Conservation (phyloP, 192 early-diverging fungal genomes). For the Backusella luteola region DNA sequence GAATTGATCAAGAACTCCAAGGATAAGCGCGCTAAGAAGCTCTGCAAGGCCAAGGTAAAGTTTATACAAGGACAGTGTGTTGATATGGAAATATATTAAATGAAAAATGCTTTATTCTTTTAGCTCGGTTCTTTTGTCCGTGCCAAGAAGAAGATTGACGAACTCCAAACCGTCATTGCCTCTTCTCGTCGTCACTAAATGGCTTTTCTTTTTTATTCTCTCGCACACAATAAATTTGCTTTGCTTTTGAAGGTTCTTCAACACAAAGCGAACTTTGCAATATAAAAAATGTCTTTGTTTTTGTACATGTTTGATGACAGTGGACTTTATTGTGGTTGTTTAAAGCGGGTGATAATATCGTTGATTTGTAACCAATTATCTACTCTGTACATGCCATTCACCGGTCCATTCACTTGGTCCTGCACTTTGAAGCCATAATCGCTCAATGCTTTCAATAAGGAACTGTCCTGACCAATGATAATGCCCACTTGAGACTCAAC, state of each 20-base stretch:
- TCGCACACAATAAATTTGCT: not conserved
- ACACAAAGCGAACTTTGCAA: not conserved
- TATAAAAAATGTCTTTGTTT: not conserved
- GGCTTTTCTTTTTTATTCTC: not conserved
- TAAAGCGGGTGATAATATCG: not conserved
- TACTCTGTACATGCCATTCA: not conserved
- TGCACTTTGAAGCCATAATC: not conserved
- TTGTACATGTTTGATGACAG: too few species aligned
- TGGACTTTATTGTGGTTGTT: not conserved
- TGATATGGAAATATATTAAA: not conserved
- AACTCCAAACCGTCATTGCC: constrained; percentile 90
- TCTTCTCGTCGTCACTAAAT: constrained; percentile 77
- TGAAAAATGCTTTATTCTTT: not conserved
- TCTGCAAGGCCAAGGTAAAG: constrained; percentile 91
- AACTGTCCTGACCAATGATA: constrained; percentile 14
- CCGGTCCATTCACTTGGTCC: not conserved
- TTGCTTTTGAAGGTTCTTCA: not conserved
- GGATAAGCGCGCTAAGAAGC: constrained; percentile 99
- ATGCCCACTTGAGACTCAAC: constrained; percentile 19
- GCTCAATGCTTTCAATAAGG: constrained; percentile 5
- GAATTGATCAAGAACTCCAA: constrained; percentile 99
- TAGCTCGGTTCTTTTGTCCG: constrained; percentile 95
- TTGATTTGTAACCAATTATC: constrained; percentile 12
- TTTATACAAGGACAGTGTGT: not conserved
- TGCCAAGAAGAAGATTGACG: constrained; percentile 99